Conservation (phyloP, 2,329 filamentous ascomycete species). For the Rhinocladiella similis region DNA sequence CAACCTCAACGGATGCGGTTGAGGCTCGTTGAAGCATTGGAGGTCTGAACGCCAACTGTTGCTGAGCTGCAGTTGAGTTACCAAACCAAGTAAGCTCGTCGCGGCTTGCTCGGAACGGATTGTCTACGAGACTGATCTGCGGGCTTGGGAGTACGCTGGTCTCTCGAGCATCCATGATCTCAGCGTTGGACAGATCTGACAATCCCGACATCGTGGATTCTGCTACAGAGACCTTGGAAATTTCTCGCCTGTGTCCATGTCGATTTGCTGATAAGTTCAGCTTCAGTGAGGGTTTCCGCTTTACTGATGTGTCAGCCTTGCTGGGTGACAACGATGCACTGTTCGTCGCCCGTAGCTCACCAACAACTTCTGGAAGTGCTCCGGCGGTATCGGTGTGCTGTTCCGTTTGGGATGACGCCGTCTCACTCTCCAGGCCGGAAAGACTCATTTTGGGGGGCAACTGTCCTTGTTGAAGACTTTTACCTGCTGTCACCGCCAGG, state of each 20-base stretch:
- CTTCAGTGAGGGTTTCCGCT: slow-evolving; percentile 24
- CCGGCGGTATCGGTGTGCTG: slow-evolving; percentile 4
- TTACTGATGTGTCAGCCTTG: background rate
- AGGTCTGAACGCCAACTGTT: slow-evolving; percentile 14
- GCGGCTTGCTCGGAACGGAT: slow-evolving; percentile 20
- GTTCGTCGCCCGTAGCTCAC: background rate
- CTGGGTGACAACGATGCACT: slow-evolving; percentile 1
- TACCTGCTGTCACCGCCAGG: slow-evolving; percentile 30
- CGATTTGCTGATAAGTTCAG: slow-evolving; percentile 12
- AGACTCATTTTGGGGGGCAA: slow-evolving; percentile 19
- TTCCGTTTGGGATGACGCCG: slow-evolving; percentile 9
- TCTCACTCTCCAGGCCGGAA: slow-evolving; percentile 14
- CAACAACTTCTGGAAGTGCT: background rate
- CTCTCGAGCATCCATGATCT: slow-evolving; percentile 30
- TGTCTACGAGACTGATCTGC: slow-evolving; percentile 28
- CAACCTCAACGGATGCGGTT: slow-evolving; percentile 31
- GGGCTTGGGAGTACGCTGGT: slow-evolving; percentile 30
- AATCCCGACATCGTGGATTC: slow-evolving; percentile 27
- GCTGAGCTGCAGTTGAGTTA: slow-evolving; percentile 10
- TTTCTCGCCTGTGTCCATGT: slow-evolving; percentile 26
- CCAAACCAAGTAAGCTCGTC: slow-evolving; percentile 23
- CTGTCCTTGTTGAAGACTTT: slow-evolving; percentile 16
- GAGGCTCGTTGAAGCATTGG: slow-evolving; percentile 28
- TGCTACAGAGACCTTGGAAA: slow-evolving; percentile 30
- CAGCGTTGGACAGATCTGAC: slow-evolving; percentile 31